Base-by-base conservation (phyloP, 805 yeast species). In the Komagataella mondaviorum region DNA sequence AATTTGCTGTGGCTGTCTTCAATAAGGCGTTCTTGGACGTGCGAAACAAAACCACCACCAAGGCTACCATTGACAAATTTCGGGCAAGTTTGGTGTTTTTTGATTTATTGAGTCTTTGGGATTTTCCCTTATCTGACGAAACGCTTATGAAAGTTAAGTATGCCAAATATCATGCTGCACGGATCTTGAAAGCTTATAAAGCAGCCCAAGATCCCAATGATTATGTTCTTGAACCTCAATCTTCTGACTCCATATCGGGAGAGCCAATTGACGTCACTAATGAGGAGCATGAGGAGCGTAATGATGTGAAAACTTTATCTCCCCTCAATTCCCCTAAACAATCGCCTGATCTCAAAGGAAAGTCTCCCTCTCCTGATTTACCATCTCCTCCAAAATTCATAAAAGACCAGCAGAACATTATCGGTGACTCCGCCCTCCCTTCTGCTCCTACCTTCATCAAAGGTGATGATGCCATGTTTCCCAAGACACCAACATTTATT, bases 1-100 rank as follows among this genome's bases (percentile, higher is more conserved):
- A 72, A 53, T 85, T 88, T 62, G 76, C 83, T 3, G 69, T 75
- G 59, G 68, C 72, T 47, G 70, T 87, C 18, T 82, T 85, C 63
- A 77, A 76, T 46, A 71, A 65, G 51, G 78, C 76, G 6, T 75
- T 76, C 47, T 60, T 60, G n/a, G 78, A 74, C 49, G 69, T 78
- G n/a, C 66, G 68, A 6, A 65, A 64, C 45, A 75, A 71, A 55
- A 67, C 64, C 6, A 69, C 71, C 3, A 59, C 72, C 46, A 75
- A 67, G 44, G 63, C 60, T 44, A 83, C 84, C 2, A 81, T 74
- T 30, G 66, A 63, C 52, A 75, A 67, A 50, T 73, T 84, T 58
- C 60, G 75, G 50, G 85, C 86, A 0, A 72, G 79, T 7, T 66
- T 75, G 1, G 74, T 72, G 46, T 81, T 84, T 55, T 69, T 77